These are phyloP conservation scores for Jaminaea rosea DNA, from an alignment of 1,284 basidiomycete species.

Conservation along the genomic window DNA sequence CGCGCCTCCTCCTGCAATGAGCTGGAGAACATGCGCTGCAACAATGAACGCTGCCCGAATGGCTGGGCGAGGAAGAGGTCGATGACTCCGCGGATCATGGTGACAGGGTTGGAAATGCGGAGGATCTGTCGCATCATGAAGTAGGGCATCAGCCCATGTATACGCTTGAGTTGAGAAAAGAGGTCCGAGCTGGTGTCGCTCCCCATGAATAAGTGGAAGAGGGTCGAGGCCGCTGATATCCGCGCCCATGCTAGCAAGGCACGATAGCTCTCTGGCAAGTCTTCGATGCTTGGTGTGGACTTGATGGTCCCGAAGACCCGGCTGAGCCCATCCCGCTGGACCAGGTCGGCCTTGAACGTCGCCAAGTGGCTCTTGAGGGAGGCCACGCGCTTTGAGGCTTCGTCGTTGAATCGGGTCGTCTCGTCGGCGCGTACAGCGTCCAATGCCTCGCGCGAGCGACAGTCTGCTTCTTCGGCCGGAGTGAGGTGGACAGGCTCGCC, in stretches of 20 bases:
- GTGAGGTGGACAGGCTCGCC: conserved; percentile 66
- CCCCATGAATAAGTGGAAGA: conserved; percentile 89
- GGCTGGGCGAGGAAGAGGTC: conserved; percentile 97
- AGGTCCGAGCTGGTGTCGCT: conserved; percentile 85
- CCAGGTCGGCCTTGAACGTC: conserved; percentile 79
- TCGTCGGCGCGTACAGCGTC: conserved; percentile 85
- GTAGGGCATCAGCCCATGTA: conserved; percentile 96
- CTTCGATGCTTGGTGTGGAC: conserved; percentile 64
- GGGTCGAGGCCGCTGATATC: conserved; percentile 75
- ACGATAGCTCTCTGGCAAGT: conserved; percentile 73
- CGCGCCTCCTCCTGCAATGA: conserved; percentile 81
- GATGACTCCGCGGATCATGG: conserved; percentile 82
- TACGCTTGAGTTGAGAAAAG: conserved; percentile 75
- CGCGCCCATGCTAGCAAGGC: conserved; percentile 92
- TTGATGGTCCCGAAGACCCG: conserved; percentile 81
- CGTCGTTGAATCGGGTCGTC: conserved; percentile 69
- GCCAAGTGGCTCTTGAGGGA: conserved; percentile 74
- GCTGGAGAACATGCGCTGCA: conserved; percentile 78
- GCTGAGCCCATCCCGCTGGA: conserved; percentile 66
- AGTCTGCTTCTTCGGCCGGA: conserved; percentile 69
- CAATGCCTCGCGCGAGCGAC: conserved; percentile 69
- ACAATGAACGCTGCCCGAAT: conserved; percentile 80
- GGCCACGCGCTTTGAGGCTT: conserved; percentile 77
- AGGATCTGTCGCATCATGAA: conserved; percentile 87
- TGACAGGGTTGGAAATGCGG: conserved; percentile 87